Percentiles rank a stretch among this genome's conserved stretches.
Evolutionary conservation across 345 rosid species (phyloP).

Genomic region (Salix suchowensis): DNA sequence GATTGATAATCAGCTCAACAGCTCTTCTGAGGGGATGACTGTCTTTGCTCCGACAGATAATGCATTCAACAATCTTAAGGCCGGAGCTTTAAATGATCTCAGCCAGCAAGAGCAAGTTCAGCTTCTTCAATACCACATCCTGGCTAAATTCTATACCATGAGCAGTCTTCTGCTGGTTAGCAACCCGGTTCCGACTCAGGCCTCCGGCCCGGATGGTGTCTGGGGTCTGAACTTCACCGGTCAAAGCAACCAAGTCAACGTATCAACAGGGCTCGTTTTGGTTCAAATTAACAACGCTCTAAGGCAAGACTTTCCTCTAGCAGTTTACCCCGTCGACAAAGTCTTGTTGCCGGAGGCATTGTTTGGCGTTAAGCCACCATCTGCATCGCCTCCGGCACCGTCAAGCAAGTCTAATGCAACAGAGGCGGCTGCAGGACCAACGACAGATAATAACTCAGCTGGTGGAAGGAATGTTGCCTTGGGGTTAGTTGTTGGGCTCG

Average conservation of each 20-base stretch:
- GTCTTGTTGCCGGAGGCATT: slow-evolving; percentile 66
- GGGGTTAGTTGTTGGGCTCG: slow-evolving; percentile 47
- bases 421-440: slow-evolving; percentile 25
- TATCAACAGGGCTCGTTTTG: slow-evolving; percentile 57
- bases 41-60: slow-evolving; percentile 81
- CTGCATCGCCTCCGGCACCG: slow-evolving; percentile 35
- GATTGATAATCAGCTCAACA: slow-evolving; percentile 59
- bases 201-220: slow-evolving; percentile 41
- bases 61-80: slow-evolving; percentile 65
- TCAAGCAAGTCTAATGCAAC: slow-evolving; percentile 18
- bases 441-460: slow-evolving; percentile 26
- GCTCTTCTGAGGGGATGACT: slow-evolving; percentile 72
- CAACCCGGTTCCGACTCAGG: slow-evolving; percentile 73
- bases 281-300: slow-evolving; percentile 62
- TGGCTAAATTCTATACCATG: slow-evolving; percentile 52
- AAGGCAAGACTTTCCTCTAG: slow-evolving; percentile 48
- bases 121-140: slow-evolving; percentile 55
- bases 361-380: slow-evolving; percentile 40
- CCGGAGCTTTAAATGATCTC: slow-evolving; percentile 50
- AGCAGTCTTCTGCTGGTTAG: slow-evolving; percentile 52
- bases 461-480: slow-evolving; percentile 27
- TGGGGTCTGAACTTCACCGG: slow-evolving; percentile 69
- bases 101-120: slow-evolving; percentile 43
- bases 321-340: slow-evolving; percentile 71
- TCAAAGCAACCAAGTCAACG: slow-evolving; percentile 68